Evolutionary conservation across 176 grass and related monocot species (phyloP).

Genomic region (Oropetium thomaeum): DNA sequence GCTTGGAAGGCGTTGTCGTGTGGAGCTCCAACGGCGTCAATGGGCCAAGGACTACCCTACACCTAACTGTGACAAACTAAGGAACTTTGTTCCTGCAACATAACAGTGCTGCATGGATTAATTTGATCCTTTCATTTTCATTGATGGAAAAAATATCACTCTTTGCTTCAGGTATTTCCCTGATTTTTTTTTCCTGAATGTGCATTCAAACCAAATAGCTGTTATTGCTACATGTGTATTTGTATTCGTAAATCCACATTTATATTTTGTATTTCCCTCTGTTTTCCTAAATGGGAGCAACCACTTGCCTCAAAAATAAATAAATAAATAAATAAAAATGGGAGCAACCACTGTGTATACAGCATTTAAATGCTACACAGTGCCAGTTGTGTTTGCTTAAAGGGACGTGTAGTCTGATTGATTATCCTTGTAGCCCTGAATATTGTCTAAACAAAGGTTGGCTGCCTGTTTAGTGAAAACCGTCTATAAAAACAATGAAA

Average conservation of each 20-base stretch:
- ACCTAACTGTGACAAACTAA: conserved; percentile 74
- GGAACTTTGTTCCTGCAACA: conserved; percentile 35
- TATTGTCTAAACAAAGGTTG: background rate
- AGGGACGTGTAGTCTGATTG: background rate
- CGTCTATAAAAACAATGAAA: background rate
- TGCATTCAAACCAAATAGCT: conserved; percentile 2
- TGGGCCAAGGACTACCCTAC: conserved; percentile 67
- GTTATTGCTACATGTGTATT: background rate
- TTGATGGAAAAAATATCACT: conserved; percentile 5
- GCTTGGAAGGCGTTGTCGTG: conserved; percentile 57
- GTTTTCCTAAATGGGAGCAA: background rate
- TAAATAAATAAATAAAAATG: too few species aligned
- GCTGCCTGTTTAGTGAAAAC: background rate
- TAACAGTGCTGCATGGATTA: conserved; percentile 35
- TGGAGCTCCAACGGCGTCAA: conserved; percentile 56
- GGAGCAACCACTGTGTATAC: too few species aligned
- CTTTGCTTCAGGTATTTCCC: conserved; percentile 1
- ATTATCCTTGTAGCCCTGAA: background rate
- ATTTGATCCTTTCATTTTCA: conserved; percentile 4
- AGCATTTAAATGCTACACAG: background rate
- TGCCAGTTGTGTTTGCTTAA: background rate
- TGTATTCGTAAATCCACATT: background rate
- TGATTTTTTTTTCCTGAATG: background rate
- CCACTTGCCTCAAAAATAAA: too few species aligned
- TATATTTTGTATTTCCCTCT: background rate